phyloP scores from a whole-genome alignment of 2,329 filamentous ascomycete genomes.

The Arthrobotrys conoides region DNA sequence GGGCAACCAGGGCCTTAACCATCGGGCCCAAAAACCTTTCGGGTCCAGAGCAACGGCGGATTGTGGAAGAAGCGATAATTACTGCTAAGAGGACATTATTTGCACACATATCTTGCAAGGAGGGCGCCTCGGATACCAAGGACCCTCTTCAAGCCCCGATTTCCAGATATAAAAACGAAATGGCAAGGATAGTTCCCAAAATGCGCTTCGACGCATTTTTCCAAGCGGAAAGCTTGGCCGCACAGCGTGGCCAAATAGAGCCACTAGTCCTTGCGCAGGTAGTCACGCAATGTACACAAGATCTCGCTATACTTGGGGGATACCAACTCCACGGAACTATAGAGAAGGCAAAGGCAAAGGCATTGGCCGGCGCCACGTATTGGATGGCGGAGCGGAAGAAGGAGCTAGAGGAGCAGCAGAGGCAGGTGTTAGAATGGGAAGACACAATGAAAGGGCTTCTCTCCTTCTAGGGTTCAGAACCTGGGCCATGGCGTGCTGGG shows the following conservation, averaged over 20 bases:
- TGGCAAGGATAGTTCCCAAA: background rate
- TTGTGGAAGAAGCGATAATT: background rate
- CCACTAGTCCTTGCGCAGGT: constrained; percentile 23
- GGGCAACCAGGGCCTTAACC: background rate
- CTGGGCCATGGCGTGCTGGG: background rate
- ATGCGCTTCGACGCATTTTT: constrained; percentile 9
- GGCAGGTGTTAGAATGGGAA: constrained; percentile 13
- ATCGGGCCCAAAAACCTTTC: background rate
- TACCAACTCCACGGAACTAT: background rate
- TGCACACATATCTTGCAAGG: background rate
- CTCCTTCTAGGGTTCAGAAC: background rate
- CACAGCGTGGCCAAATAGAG: background rate
- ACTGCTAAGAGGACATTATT: background rate
- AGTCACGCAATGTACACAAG: background rate
- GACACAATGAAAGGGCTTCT: background rate
- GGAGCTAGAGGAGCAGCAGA: constrained; percentile 13
- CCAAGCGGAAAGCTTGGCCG: background rate
- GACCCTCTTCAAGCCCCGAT: background rate
- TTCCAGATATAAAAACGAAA: background rate
- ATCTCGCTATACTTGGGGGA: constrained; percentile 8
- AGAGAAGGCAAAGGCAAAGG: background rate
- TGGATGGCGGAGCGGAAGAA: constrained; percentile 8
- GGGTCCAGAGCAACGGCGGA: background rate
- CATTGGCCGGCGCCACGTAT: background rate
- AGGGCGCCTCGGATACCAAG: background rate